Conservation (phyloP, 805 yeast genomes). For the Pichia manshurica region DNA sequence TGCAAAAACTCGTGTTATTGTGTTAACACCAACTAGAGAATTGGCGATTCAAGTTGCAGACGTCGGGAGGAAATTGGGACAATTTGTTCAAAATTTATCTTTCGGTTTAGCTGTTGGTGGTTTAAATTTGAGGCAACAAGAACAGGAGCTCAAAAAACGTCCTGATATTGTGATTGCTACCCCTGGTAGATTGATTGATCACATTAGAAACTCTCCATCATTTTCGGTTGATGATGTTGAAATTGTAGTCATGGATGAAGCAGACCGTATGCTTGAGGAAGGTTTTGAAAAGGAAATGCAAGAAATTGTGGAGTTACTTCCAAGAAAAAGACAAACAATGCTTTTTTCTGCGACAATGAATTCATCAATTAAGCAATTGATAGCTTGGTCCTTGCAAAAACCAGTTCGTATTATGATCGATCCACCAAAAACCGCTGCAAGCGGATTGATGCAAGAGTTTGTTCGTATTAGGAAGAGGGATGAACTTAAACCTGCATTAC, state of each 20-base stretch:
- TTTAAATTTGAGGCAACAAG: conserved; percentile 89
- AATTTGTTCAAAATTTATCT: conserved; percentile 66
- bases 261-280: conserved; percentile 98
- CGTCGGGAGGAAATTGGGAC: conserved; percentile 82
- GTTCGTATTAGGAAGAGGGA: conserved; percentile 92
- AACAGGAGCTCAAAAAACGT: conserved; percentile 82
- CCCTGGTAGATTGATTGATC: conserved; percentile 98
- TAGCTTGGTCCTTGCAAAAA: conserved; percentile 78
- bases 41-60: conserved; percentile 93
- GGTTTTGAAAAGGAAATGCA: conserved; percentile 95
- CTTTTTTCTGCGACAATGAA: conserved; percentile 98
- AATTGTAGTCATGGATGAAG: conserved; percentile 91
- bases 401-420: conserved; percentile 95
- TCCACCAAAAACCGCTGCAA: conserved; percentile 92
- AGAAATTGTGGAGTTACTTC: conserved; percentile 81
- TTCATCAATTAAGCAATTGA: conserved; percentile 79
- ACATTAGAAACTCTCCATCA: conserved; percentile 88
- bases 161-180: conserved; percentile 98
- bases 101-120: conserved; percentile 99
- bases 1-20: conserved; percentile 85
- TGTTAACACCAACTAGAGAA: conserved; percentile 95
- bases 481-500: conserved; percentile 71
- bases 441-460: conserved; percentile 88
- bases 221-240: conserved; percentile 89
- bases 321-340: conserved; percentile 88